phyloP scores from a whole-genome alignment of 257 asterid species.

The Leptodermis oblonga region DNA sequence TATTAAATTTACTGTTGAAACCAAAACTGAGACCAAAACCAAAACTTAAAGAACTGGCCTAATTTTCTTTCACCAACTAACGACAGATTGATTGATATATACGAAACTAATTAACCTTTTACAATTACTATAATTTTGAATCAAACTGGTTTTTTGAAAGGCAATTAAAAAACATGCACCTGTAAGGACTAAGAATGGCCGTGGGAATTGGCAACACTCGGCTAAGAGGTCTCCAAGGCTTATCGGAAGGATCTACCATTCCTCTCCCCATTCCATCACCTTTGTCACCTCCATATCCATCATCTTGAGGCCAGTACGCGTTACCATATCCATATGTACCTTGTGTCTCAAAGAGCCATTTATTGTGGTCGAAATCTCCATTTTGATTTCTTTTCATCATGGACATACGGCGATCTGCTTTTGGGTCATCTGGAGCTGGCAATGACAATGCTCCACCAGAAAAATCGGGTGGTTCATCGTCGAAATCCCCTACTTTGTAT shows the following conservation, averaged over 20 bases:
- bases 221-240: background rate
- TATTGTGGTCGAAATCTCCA: background rate
- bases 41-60: too few relatives aligned
- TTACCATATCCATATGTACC: conserved; percentile 3
- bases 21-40: too few relatives aligned
- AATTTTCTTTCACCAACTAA: too few relatives aligned
- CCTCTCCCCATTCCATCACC: background rate
- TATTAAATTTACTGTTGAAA: too few relatives aligned
- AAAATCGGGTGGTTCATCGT: conserved; percentile 9
- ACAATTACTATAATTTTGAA: too few relatives aligned
- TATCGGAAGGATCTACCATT: background rate
- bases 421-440: background rate
- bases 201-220: background rate
- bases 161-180: background rate
- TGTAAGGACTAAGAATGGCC: background rate
- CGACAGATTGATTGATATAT: too few relatives aligned
- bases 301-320: background rate
- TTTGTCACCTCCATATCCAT: background rate
- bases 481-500: conserved; percentile 23
- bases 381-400: conserved; percentile 2
- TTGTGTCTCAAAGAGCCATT: background rate
- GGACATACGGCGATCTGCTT: background rate
- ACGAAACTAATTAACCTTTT: too few relatives aligned
- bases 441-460: background rate
- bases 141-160: too few relatives aligned